phyloP scores from a whole-genome alignment of 768 basidiomycete species.

The Galerina sulciceps region DNA sequence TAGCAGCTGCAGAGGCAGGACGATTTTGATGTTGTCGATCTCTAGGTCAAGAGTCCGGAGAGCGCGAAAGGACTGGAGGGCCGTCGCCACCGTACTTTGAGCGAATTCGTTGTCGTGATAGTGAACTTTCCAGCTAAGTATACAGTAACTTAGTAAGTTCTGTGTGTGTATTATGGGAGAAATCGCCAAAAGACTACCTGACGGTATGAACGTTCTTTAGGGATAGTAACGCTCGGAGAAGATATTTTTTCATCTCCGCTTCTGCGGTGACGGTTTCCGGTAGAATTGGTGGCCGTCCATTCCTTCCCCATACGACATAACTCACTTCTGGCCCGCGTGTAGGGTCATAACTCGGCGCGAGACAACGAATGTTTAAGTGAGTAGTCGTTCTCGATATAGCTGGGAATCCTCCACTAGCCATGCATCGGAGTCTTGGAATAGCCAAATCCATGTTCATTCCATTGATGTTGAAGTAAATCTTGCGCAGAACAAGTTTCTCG shows the following conservation, averaged over 20 bases:
- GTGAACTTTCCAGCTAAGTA: constrained; percentile 4
- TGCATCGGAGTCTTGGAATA: no score
- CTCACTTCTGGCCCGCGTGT: no score
- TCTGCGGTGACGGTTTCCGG: background rate
- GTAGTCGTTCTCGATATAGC: no score
- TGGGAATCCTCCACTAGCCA: no score
- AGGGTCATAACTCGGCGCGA: no score
- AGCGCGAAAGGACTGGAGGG: background rate
- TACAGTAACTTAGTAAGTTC: background rate
- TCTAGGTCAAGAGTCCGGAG: constrained; percentile 3
- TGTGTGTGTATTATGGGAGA: no score
- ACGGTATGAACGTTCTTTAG: constrained; percentile 9
- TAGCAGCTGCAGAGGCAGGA: constrained; percentile 1
- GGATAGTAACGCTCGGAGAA: constrained; percentile 4
- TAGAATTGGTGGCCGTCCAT: no score
- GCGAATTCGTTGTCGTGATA: constrained; percentile 11
- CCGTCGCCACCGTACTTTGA: constrained; percentile 5
- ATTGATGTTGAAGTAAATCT: no score
- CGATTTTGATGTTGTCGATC: background rate
- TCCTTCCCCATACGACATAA: no score
- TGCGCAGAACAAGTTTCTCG: no score
- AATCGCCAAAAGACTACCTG: background rate
- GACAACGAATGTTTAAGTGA: no score
- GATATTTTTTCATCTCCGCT: constrained; percentile 8
- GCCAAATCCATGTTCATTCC: no score